Evolutionary conservation across 116 monocot species (phyloP).

Genomic region (Iris pallida): DNA sequence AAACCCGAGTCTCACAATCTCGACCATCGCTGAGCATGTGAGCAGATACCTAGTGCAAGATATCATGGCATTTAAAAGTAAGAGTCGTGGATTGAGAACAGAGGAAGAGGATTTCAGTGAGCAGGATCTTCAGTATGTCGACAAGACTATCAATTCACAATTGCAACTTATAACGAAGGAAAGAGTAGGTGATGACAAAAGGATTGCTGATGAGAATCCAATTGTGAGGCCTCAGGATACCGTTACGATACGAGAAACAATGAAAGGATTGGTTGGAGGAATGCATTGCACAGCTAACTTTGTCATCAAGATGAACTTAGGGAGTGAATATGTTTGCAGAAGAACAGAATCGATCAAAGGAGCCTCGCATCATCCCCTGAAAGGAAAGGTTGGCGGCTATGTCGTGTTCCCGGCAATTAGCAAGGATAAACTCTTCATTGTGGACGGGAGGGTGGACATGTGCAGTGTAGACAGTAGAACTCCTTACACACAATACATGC

Average conservation of each 20-base stretch:
- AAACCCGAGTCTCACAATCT: constrained; percentile 33
- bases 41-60: constrained; percentile 18
- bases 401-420: constrained; percentile 14
- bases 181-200: background rate
- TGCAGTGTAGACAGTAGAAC: constrained; percentile 28
- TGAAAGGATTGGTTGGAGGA: constrained; percentile 33
- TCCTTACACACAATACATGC: constrained; percentile 43
- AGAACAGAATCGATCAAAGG: background rate
- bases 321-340: background rate
- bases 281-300: constrained; percentile 36
- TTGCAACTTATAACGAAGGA: background rate
- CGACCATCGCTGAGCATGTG: constrained; percentile 20
- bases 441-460: constrained; percentile 28
- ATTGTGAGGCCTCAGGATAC: constrained; percentile 1
- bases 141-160: constrained; percentile 5
- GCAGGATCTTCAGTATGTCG: background rate
- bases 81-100: background rate
- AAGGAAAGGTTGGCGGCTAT: constrained; percentile 31
- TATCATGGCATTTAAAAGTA: constrained; percentile 16
- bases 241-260: constrained; percentile 21
- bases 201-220: background rate
- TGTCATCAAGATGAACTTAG: constrained; percentile 19
- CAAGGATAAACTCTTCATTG: constrained; percentile 23
- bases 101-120: background rate
- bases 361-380: constrained; percentile 15